Conservation (phyloP, 2,329 filamentous ascomycete genomes). For the Beauveria caledonica region DNA sequence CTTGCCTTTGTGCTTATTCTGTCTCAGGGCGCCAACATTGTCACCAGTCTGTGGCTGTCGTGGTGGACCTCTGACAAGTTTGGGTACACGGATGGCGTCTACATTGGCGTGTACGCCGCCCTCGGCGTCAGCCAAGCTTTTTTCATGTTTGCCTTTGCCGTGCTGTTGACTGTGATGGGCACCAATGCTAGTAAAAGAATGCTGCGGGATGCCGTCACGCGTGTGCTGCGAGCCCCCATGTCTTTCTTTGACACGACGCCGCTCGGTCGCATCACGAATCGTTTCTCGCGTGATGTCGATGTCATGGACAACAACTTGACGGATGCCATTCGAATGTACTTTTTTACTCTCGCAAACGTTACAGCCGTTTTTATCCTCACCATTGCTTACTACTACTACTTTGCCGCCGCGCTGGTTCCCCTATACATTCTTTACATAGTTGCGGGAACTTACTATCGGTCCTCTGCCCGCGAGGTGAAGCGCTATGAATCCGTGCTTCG, state of each 20-base stretch:
- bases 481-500: slow-evolving; percentile 85
- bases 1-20: slow-evolving; percentile 55
- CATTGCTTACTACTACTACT: slow-evolving; percentile 93
- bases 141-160: slow-evolving; percentile 73
- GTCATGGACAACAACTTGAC: slow-evolving; percentile 92
- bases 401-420: slow-evolving; percentile 53
- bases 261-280: slow-evolving; percentile 88
- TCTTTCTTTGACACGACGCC: slow-evolving; percentile 97
- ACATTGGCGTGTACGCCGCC: slow-evolving; percentile 64
- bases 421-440: slow-evolving; percentile 72
- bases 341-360: slow-evolving; percentile 76
- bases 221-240: slow-evolving; percentile 68
- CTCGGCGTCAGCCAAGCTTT: slow-evolving; percentile 65
- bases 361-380: slow-evolving; percentile 79
- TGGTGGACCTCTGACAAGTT: slow-evolving; percentile 86
- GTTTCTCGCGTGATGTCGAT: slow-evolving; percentile 91
- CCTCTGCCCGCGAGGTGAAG: slow-evolving; percentile 90
- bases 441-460: slow-evolving; percentile 78
- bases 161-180: slow-evolving; percentile 67
- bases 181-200: slow-evolving; percentile 77
- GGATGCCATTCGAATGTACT: slow-evolving; percentile 88
- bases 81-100: slow-evolving; percentile 54
- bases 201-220: slow-evolving; percentile 69
- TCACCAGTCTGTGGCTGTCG: slow-evolving; percentile 84
- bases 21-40: slow-evolving; percentile 77